Evolutionary conservation across 176 grass and related monocot genomes (phyloP), one percentile per base, ranked within the genome.

Genomic region (Cenchrus fungigraminus): DNA sequence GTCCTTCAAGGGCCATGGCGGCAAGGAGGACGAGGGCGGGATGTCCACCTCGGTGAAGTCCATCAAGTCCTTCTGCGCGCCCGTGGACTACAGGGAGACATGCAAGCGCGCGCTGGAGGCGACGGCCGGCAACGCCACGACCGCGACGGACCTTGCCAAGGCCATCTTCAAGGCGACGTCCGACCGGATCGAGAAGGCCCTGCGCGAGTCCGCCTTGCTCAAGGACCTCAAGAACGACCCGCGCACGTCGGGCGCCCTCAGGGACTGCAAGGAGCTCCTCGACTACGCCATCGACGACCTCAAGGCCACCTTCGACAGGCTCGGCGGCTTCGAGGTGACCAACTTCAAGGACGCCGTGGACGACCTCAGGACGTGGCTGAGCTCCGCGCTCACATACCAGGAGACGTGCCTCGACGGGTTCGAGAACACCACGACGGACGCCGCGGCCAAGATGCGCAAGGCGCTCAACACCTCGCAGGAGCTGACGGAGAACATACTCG

Each of bases 391-490:
- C 8, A 97, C 94, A 14, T 94, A 97, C 90, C 89, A 94, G 89
- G 87, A 90, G 63, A 92, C 94, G 31, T 97, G 94, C 87, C 71
- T 97, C 13, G 91, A 97, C 46, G 94, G 94, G 37, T 97, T 97
- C 76, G 76, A 85, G 6, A 79, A 86, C 85, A 79, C 91, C 3
- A 88, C 91, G 0, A 86, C 89, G 22, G 59, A 88, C 55, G 94
- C 94, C 0, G 65, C 89, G 2, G 82, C 8, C 8, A 87, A 91
- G 81, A 97, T 94, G 94, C 75, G 82, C n/a, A 77, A 77, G 40
- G 75, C 94, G 16, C 94, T 97, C 51, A 94, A 87, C 57, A 75
- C 42, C 60, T 81, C 94, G 51, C 60, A 84, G 68, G 91, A 97
- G 86, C 91, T 97, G 3, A 94, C 91, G 0, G 88, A 90, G 82